Conservation (phyloP, 257 asterid genomes). For the Parsonsia alboflavescens region DNA sequence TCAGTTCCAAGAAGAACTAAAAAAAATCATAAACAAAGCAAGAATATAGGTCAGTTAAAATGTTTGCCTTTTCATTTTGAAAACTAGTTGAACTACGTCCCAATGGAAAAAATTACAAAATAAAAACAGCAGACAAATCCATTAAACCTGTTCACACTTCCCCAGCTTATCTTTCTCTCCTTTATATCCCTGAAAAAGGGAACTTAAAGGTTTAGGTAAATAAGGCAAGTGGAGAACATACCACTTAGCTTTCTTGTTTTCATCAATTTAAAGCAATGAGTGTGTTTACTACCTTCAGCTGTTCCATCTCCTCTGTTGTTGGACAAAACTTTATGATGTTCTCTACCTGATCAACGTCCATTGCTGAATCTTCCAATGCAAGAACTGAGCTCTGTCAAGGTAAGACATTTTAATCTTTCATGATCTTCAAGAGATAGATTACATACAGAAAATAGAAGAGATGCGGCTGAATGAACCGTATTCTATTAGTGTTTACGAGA, state of each 20-base stretch:
- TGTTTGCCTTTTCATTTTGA: background rate
- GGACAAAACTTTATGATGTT: conserved; percentile 95
- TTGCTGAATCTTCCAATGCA: conserved; percentile 81
- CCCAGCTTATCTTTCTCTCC: conserved; percentile 84
- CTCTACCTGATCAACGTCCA: conserved; percentile 95
- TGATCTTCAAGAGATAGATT: conserved; percentile 2
- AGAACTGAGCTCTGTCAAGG: conserved; percentile 68
- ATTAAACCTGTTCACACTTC: conserved; percentile 85
- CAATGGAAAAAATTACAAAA: conserved; percentile 4
- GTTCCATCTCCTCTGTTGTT: conserved; percentile 90
- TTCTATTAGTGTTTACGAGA: background rate
- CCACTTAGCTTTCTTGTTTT: background rate
- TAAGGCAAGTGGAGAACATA: background rate
- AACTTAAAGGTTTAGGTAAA: conserved; percentile 13
- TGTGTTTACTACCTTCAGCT: conserved; percentile 59
- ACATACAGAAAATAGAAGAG: background rate
- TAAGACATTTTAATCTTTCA: conserved; percentile 10
- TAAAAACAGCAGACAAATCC: conserved; percentile 15
- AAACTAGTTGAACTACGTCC: conserved; percentile 7
- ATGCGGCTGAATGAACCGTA: background rate
- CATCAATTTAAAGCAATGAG: background rate
- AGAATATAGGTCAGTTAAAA: conserved; percentile 17
- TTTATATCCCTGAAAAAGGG: conserved; percentile 67
- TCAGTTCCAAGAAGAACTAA: conserved; percentile 87
- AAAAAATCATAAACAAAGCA: conserved; percentile 10